These are phyloP conservation scores for Borealophlyctis nickersoniae DNA, from an alignment of 192 early-diverging fungal species.

Conservation along the genomic window DNA sequence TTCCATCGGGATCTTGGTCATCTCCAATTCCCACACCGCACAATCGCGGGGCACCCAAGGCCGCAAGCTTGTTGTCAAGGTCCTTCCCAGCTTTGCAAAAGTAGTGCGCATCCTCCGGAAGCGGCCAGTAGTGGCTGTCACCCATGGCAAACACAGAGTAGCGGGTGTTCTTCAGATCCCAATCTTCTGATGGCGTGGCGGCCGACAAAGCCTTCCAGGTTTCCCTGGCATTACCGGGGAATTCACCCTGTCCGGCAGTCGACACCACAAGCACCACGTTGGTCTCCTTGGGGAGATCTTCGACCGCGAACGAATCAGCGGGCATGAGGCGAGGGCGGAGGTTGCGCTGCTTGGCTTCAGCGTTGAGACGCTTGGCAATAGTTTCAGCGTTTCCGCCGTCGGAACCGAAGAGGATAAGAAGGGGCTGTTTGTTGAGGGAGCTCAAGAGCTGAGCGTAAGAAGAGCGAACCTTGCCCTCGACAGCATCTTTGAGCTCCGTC, in stretches of 20 bases:
- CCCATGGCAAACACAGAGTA: conserved; percentile 88
- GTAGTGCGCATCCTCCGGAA: conserved; percentile 82
- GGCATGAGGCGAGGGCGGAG: conserved; percentile 71
- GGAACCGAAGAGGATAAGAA: conserved; percentile 86
- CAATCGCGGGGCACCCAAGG: conserved; percentile 70
- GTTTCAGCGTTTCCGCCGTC: conserved; percentile 87
- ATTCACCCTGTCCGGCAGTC: conserved; percentile 96
- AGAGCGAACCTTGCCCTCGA: conserved; percentile 46
- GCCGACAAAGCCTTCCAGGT: conserved; percentile 71
- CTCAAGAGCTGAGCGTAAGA: conserved; percentile 67
- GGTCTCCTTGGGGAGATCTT: conserved; percentile 75
- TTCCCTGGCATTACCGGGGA: conserved; percentile 87
- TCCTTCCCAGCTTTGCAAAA: conserved; percentile 90
- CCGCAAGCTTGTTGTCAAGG: conserved; percentile 73
- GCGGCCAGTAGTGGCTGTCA: conserved; percentile 96
- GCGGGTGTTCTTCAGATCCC: conserved; percentile 62
- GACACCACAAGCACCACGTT: conserved; percentile 75
- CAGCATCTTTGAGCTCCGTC: conserved; percentile 42
- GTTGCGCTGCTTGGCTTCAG: conserved; percentile 80
- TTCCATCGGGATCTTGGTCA: conserved; percentile 92
- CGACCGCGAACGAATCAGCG: conserved; percentile 79
- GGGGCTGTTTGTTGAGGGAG: conserved; percentile 71
- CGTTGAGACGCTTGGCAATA: conserved; percentile 76
- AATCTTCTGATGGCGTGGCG: conserved; percentile 48
- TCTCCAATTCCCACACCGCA: conserved; percentile 75